Conservation (phyloP, 2,329 filamentous ascomycete genomes). For the Incumbomyces lentus region DNA sequence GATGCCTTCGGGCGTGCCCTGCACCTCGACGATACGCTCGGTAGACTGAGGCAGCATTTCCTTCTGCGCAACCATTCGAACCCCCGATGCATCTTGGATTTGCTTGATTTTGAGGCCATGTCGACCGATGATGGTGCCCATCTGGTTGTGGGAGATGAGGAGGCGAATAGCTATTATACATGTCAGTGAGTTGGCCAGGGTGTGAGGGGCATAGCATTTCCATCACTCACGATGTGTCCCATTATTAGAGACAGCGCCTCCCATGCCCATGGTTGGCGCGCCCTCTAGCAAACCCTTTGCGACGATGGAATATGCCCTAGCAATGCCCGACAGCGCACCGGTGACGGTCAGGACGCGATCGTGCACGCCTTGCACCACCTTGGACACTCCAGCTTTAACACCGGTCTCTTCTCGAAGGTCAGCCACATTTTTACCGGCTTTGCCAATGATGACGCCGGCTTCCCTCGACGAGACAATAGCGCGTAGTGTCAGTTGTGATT, state of each 20-base stretch:
- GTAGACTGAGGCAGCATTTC: slow-evolving; percentile 99
- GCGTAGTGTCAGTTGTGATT: slow-evolving; percentile 83
- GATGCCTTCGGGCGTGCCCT: slow-evolving; percentile 88
- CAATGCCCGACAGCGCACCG: slow-evolving; percentile 75
- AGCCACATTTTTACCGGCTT: slow-evolving; percentile 95
- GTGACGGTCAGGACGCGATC: slow-evolving; percentile 95
- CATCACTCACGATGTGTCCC: slow-evolving; percentile 80
- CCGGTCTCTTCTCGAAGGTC: slow-evolving; percentile 95
- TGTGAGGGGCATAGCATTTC: slow-evolving; percentile 1
- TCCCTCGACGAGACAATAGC: slow-evolving; percentile 99
- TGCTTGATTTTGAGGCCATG: slow-evolving; percentile 98
- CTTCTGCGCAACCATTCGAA: slow-evolving; percentile 98
- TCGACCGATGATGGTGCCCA: slow-evolving; percentile 97
- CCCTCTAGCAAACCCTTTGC: slow-evolving; percentile 86
- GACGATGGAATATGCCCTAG: slow-evolving; percentile 87
- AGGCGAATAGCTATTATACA: slow-evolving; percentile 70
- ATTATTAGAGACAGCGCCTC: slow-evolving; percentile 72
- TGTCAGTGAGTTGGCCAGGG: slow-evolving; percentile 13
- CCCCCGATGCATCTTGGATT: slow-evolving; percentile 91
- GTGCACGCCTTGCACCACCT: slow-evolving; percentile 94
- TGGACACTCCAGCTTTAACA: slow-evolving; percentile 95
- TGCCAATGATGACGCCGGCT: slow-evolving; percentile 97
- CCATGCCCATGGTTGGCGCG: slow-evolving; percentile 92
- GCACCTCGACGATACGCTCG: slow-evolving; percentile 92
- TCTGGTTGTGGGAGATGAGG: slow-evolving; percentile 98